Base-by-base conservation (phyloP, 140 eudicot genomes). In the Senecio squalidus region DNA sequence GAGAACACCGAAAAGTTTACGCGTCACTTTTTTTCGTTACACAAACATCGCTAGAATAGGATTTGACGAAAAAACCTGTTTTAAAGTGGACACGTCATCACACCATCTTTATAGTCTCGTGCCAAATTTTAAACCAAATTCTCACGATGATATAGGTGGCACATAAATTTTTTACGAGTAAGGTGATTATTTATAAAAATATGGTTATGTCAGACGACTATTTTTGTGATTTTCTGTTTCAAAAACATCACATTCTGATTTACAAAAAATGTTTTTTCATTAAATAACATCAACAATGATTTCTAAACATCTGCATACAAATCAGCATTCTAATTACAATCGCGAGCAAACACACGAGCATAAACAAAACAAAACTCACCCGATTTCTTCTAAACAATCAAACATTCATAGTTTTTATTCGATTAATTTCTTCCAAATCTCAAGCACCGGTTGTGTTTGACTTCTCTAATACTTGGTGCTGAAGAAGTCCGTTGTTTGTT, bases 361-460 rank as follows among this genome's bases (percentile, higher is more conserved):
- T 51, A 52, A 65, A 38, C 52, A 34, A 15, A 5, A n/a, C n/a
- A 68, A 38, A 41, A 40, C 70, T 52, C 5, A 60, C 30, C 15
- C 9, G 46, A 29, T 17, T 52, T 28, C 8, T 30, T 40, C 60
- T 9, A 70, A 50, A 59, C 6, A 46, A 30, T 45, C 48, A 55
- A 69, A 64, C 38, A n/a, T 11, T 9, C 52, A 38, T 34, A 33
- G 22, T 64, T 31, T 47, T 43, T 2, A 16, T 44, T 40, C 26
- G 23, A 44, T 72, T 63, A 78, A 33, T 65, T 55, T 70, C 45
- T 72, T 26, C 73, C 70, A 30, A 86, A 83, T 66, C 68, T 81
- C 64, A 82, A 76, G 70, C 91, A 78, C 44, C 36, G 72, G 73
- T 84, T 92, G 69, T 84, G 80, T 69, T 79, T 89, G 72, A 66